phyloP scores from a whole-genome alignment of 1,284 basidiomycete genomes.

The Porodaedalea pini region DNA sequence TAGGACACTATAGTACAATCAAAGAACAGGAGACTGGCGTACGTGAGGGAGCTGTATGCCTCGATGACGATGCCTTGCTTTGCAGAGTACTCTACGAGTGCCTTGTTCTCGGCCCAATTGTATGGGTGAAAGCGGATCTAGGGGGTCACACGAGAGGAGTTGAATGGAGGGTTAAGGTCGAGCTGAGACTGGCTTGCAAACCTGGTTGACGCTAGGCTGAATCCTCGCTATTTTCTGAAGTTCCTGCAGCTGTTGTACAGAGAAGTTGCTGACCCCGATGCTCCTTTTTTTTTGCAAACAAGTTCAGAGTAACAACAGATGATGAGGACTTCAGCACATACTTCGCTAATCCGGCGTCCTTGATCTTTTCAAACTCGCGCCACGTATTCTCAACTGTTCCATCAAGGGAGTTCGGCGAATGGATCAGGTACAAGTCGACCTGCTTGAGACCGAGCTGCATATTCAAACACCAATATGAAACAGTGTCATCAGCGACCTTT shows the following conservation, averaged over 20 bases:
- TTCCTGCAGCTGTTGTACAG: constrained; percentile 52
- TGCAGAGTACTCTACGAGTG: constrained; percentile 54
- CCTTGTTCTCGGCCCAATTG: constrained; percentile 52
- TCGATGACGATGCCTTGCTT: constrained; percentile 66
- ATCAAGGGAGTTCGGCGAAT: constrained; percentile 43
- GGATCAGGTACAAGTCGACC: constrained; percentile 73
- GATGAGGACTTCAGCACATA: constrained; percentile 25
- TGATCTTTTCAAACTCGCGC: constrained; percentile 64
- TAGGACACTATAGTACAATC: neutral
- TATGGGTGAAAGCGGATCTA: constrained; percentile 71
- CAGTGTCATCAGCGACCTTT: neutral
- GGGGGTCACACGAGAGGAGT: neutral
- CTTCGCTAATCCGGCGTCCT: constrained; percentile 60
- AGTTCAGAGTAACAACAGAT: neutral
- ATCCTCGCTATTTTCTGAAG: constrained; percentile 56
- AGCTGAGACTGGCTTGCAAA: constrained; percentile 25
- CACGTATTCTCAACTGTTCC: constrained; percentile 54
- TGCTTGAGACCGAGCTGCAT: constrained; percentile 60
- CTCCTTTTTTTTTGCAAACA: constrained; percentile 42
- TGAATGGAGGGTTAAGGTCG: neutral
- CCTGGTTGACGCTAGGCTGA: constrained; percentile 77
- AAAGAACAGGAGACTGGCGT: constrained; percentile 23
- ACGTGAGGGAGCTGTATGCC: constrained; percentile 69
- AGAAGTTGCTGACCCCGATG: constrained; percentile 81
- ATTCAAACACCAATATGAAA: neutral